A percentile compares a stretch with the other conserved stretches of the same genome.
Evolutionary conservation across 176 grass and related monocot genomes (phyloP).

Genomic region (Oryza punctata): DNA sequence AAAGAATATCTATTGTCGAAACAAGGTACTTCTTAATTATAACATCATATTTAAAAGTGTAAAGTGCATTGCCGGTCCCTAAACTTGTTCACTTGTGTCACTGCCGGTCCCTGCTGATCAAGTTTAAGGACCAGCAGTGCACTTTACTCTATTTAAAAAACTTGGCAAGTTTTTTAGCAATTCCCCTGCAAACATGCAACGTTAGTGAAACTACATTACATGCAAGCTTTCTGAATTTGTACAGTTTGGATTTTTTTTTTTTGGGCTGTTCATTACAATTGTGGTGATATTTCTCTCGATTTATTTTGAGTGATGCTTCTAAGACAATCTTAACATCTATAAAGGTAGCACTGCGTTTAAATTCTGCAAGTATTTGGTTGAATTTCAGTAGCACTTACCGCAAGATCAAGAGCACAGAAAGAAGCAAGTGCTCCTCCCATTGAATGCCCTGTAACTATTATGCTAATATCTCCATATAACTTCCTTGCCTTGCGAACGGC

Average conservation of each 20-base stretch:
- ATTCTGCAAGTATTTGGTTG: not conserved
- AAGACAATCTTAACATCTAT: not conserved
- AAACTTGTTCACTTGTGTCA: too few species aligned
- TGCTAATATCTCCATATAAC: slow-evolving; percentile 32
- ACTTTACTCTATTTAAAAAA: not conserved
- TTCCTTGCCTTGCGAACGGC: slow-evolving; percentile 52
- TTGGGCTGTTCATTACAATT: not conserved
- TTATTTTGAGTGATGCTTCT: not conserved
- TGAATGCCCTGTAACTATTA: slow-evolving; percentile 71
- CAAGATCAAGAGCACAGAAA: slow-evolving; percentile 69
- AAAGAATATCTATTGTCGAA: not conserved
- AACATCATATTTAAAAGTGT: not conserved
- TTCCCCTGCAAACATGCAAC: not conserved
- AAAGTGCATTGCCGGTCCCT: too few species aligned
- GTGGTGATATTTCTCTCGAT: not conserved
- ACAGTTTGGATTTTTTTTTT: not conserved
- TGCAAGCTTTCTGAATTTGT: not conserved
- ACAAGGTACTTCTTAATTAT: not conserved
- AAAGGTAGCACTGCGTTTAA: not conserved
- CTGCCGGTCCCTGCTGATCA: too few species aligned
- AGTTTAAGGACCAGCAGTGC: too few species aligned
- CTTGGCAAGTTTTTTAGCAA: not conserved
- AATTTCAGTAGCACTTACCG: slow-evolving; percentile 27
- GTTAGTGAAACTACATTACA: not conserved
- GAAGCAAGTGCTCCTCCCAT: slow-evolving; percentile 77